Base-by-base conservation (phyloP, 805 yeast genomes). In the Metschnikowia amazonensis region DNA sequence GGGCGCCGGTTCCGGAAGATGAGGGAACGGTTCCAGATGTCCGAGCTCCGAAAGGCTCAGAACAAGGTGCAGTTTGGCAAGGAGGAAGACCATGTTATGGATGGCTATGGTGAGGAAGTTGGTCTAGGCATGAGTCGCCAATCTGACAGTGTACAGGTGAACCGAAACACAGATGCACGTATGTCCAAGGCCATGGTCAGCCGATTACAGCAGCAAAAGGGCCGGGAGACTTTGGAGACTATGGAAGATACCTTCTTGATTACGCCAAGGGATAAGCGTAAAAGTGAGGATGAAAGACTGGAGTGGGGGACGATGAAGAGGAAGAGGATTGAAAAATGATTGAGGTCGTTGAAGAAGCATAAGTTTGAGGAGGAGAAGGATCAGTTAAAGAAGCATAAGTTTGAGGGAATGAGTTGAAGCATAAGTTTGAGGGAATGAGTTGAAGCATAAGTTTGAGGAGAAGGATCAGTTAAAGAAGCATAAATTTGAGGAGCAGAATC, bases 11-110 rank as follows among this genome's bases (percentile, higher is more conserved):
- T 85, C 54, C 73, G 96, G 42, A 89, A 89, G 63, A 76, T 80
- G 69, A 89, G 87, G 62, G 86, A 89, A 59, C 81, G 86, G 58
- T 82, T 84, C 65, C 83, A 82, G 57, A 76, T 86, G 75, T 84
- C 96, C 0, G 95, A 89, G 44, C 61, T 86, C 36, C 81, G 89
- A 29, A 84, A 81, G 52, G 85, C 95, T 2, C 96, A 88, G 57
- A 89, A 92, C 60, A 79, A 86, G 58, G 76, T 90, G 79, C 84
- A 75, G 34, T 90, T 92, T 66, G 97, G 95, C 5, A 76, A 82
- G 55, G 72, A 75, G 50, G 96, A 88, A 59, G 79, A 74, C 17
- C 75, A 82, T 1, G 67, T 74, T 2, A 67, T 70, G 49, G 89
- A 85, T 50, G 72, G 80, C 0, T 84, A 70, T 59, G 95, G 95